A percentile compares a stretch with the other conserved stretches of the same genome.
phyloP scores from a whole-genome alignment of 805 yeast species.

The Ogataea ramenticola region DNA sequence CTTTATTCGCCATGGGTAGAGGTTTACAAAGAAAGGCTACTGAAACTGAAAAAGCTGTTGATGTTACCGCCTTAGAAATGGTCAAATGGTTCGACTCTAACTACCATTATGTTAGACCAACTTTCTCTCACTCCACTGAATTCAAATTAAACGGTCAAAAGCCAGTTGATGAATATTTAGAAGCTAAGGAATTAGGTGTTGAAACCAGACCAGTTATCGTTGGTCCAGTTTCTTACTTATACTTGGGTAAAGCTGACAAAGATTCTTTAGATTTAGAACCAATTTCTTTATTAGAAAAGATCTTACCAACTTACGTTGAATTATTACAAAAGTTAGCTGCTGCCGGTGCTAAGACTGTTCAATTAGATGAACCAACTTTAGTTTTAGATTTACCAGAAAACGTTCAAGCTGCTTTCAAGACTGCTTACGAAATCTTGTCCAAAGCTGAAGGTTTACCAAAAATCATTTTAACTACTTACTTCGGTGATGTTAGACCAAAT shows the following conservation, averaged over 20 bases:
- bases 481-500: constrained; percentile 98
- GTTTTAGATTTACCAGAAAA: constrained; percentile 87
- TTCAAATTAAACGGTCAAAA: constrained; percentile 94
- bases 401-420: constrained; percentile 80
- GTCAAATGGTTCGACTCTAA: constrained; percentile 99
- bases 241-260: constrained; percentile 97
- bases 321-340: constrained; percentile 77
- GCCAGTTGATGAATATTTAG: constrained; percentile 96
- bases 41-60: constrained; percentile 81
- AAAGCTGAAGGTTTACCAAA: constrained; percentile 67
- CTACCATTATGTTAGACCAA: constrained; percentile 99
- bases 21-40: constrained; percentile 97
- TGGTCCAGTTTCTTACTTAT: constrained; percentile 94
- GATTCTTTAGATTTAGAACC: constrained; percentile 95
- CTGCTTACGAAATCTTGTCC: constrained; percentile 74
- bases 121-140: constrained; percentile 89
- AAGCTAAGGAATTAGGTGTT: constrained; percentile 94
- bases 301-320: constrained; percentile 90
- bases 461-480: constrained; percentile 82
- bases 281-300: constrained; percentile 78
- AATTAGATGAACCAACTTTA: constrained; percentile 95
- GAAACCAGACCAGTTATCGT: constrained; percentile 96
- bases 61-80: constrained; percentile 98
- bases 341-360: constrained; percentile 94
- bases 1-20: constrained; percentile 98